These are phyloP conservation scores for Penicillium flavigenum DNA, from an alignment of 495 filamentous ascomycete genomes.

Conservation along the genomic window DNA sequence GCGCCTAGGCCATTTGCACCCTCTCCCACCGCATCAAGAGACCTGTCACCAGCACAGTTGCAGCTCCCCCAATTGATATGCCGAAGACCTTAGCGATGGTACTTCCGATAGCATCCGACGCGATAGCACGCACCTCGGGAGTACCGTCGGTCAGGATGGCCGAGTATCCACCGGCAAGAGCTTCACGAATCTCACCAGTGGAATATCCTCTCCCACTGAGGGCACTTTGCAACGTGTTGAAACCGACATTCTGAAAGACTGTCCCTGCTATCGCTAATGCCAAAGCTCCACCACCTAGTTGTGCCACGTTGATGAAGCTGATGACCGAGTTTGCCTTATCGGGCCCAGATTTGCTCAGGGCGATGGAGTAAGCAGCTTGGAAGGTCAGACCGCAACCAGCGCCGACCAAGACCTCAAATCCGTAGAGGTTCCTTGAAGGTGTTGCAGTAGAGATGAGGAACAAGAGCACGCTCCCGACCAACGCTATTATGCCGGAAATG, in stretches of 20 bases:
- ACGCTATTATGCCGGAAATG: slow-evolving; percentile 22
- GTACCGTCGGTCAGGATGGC: background rate
- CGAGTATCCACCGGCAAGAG: slow-evolving; percentile 1
- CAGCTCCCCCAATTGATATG: background rate
- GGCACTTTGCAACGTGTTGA: background rate
- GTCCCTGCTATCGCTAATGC: slow-evolving; percentile 52
- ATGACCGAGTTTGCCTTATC: slow-evolving; percentile 37
- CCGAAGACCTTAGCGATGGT: background rate
- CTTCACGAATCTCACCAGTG: background rate
- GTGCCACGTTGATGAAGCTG: slow-evolving; percentile 48
- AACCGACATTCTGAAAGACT: slow-evolving; percentile 34
- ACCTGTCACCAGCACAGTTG: background rate
- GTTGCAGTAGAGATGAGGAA: slow-evolving; percentile 17
- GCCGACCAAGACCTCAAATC: slow-evolving; percentile 49
- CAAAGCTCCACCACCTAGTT: slow-evolving; percentile 50
- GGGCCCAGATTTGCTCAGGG: slow-evolving; percentile 45
- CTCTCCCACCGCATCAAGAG: slow-evolving; percentile 6
- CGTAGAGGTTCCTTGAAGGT: slow-evolving; percentile 45
- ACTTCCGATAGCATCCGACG: background rate
- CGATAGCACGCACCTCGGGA: background rate
- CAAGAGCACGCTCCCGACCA: slow-evolving; percentile 2
- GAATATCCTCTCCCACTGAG: background rate
- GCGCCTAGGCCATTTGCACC: slow-evolving; percentile 1
- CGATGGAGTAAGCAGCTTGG: slow-evolving; percentile 52
- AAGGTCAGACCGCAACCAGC: slow-evolving; percentile 50